phyloP scores from a whole-genome alignment of 2,329 filamentous ascomycete species.

The Hirsutella minnesotensis region DNA sequence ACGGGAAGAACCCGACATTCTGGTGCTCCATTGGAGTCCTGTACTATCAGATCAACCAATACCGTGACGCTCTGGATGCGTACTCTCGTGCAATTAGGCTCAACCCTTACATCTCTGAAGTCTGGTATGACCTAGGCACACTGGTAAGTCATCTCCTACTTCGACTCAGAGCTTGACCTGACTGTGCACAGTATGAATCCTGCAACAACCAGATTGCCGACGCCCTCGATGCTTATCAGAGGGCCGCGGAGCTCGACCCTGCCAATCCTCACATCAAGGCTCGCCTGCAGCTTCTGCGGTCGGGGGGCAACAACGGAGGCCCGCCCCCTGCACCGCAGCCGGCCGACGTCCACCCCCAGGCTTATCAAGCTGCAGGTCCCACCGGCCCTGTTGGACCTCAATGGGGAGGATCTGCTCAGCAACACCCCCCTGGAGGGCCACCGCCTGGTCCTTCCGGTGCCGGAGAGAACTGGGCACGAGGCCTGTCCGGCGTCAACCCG shows the following conservation, averaged over 20 bases:
- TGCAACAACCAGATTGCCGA: constrained; percentile 98
- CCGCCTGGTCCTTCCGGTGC: constrained; percentile 49
- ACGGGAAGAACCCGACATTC: constrained; percentile 95
- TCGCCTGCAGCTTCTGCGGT: constrained; percentile 77
- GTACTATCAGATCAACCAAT: constrained; percentile 99
- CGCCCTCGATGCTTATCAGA: constrained; percentile 88
- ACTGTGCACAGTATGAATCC: constrained; percentile 66
- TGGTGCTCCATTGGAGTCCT: constrained; percentile 99
- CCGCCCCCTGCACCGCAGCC: constrained; percentile 74
- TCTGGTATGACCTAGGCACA: constrained; percentile 97
- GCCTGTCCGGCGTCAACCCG: constrained; percentile 69
- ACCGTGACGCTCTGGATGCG: constrained; percentile 91
- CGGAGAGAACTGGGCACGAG: constrained; percentile 45
- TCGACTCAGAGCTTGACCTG: constrained; percentile 11
- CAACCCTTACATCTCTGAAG: constrained; percentile 96
- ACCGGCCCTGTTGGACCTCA: constrained; percentile 75
- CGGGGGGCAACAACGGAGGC: constrained; percentile 61
- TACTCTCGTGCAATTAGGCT: constrained; percentile 93
- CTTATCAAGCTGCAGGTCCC: constrained; percentile 75
- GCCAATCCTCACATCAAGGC: constrained; percentile 93
- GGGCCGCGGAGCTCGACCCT: constrained; percentile 89
- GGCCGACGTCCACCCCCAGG: constrained; percentile 90
- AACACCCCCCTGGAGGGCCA: constrained; percentile 37
- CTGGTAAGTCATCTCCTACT: constrained; percentile 50
- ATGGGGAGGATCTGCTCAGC: constrained; percentile 70